Evolutionary conservation across 2,329 filamentous ascomycete genomes (phyloP), one percentile per base, ranked within the genome.

Genomic region (Neonectria sp.): DNA sequence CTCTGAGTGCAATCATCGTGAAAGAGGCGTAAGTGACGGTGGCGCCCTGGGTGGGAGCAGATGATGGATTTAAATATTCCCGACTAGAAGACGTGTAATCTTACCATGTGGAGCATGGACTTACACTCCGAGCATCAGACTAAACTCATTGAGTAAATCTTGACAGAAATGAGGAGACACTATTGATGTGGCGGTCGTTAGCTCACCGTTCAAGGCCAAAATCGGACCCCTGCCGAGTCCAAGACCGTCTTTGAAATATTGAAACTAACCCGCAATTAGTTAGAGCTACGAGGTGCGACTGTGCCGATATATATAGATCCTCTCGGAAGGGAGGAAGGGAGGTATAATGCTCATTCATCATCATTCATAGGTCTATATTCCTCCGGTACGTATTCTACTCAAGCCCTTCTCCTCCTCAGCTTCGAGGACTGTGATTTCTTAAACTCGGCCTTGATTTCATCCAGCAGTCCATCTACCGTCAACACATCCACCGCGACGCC

Each of bases 401-500:
- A 63, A 35, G 37, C 46, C 11, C n/a, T 13, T 3, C 61, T 29
- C 5, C 55, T 60, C 31, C 45, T 59, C 55, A 25, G 5, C 35
- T 60, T 64, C 0, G 68, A 45, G n/a, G 55, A 27, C 45, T 65
- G 65, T 0, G 53, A 67, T 62, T 71, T 72, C 51, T 73, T 73
- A 12, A 72, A 72, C 60, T 73, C 70, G 0, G 61, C 62, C 37
- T 83, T 84, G 12, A 85, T 79, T 40, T 80, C 76, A 6, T 80
- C 78, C 9, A 87, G 72, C 17, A 88, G 68, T 0, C 79, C 80
- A 4, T 82, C 73, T 7, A 81, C 77, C 0, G 79, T 80, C 57
- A 88, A 70, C 0, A 88, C 79, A 64, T 88, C 85, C 3, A 87
- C 65, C 0, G 82, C 86, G 1, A 83, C 82, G 3, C 83, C 84